phyloP scores from a whole-genome alignment of 73 alveolate genomes.

The Breviolum minutum region DNA sequence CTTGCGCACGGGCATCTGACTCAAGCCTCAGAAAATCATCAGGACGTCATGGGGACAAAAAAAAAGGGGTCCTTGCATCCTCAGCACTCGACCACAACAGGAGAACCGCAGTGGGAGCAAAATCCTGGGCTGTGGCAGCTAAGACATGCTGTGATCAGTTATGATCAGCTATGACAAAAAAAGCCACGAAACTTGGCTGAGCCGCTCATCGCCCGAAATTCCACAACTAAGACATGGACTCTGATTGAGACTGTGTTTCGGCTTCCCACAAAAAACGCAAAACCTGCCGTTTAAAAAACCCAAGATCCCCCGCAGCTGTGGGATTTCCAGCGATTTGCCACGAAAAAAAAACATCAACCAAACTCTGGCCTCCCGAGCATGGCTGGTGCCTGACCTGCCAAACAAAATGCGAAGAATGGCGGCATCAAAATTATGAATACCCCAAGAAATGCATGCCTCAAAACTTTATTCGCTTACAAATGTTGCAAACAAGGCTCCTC shows the following conservation, averaged over 20 bases:
- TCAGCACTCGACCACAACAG: conserved; percentile 54
- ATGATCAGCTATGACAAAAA: background rate
- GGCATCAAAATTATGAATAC: background rate
- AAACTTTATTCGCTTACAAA: too few relatives aligned
- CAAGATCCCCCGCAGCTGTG: background rate
- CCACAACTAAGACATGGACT: background rate
- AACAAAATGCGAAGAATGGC: too few relatives aligned
- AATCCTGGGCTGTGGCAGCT: conserved; percentile 13
- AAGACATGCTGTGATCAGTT: background rate
- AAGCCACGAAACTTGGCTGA: too few relatives aligned
- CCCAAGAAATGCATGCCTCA: background rate
- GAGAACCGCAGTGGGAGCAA: conserved; percentile 63
- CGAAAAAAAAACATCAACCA: too few relatives aligned
- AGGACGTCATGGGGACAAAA: too few relatives aligned
- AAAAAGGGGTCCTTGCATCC: background rate
- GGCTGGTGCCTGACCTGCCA: background rate
- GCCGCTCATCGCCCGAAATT: too few relatives aligned
- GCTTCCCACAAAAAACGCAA: conserved; percentile 84
- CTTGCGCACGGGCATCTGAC: background rate
- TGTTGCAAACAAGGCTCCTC: too few relatives aligned
- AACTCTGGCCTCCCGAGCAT: background rate
- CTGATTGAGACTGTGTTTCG: conserved; percentile 76
- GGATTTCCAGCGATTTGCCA: background rate
- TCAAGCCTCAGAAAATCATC: background rate
- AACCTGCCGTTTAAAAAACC: background rate